These are phyloP conservation scores for Mycena citricolor DNA, from an alignment of 1,284 basidiomycete species.

Conservation along the genomic window DNA sequence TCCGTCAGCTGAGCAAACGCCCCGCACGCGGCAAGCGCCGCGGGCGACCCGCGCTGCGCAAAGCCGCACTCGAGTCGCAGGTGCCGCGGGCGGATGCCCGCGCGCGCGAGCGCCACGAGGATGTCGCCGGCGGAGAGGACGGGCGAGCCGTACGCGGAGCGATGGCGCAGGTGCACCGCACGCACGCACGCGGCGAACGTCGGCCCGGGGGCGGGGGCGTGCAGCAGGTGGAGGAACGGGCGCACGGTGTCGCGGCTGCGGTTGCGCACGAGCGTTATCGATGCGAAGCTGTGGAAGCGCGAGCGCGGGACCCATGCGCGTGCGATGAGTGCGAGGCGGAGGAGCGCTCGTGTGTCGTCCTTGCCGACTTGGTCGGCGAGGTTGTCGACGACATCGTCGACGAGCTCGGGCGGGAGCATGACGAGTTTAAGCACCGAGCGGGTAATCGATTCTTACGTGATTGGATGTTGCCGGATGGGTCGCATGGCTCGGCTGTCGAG, in stretches of 20 bases:
- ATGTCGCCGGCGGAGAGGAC: slow-evolving; percentile 16
- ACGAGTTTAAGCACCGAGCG: too few species aligned
- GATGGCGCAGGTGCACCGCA: slow-evolving; percentile 2
- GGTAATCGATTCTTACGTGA: too few species aligned
- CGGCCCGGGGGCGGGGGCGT: background rate
- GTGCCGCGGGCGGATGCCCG: slow-evolving; percentile 2
- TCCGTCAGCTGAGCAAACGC: too few species aligned
- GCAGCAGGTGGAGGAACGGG: slow-evolving; percentile 7
- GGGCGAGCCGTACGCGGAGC: slow-evolving; percentile 10
- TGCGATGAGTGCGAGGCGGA: slow-evolving; percentile 14
- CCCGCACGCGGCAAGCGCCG: too few species aligned
- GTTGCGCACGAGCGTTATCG: slow-evolving; percentile 2
- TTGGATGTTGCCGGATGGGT: too few species aligned
- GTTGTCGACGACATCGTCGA: too few species aligned
- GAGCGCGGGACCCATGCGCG: slow-evolving; percentile 11
- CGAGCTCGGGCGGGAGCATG: too few species aligned
- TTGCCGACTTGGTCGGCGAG: too few species aligned
- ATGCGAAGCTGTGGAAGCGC: slow-evolving; percentile 7
- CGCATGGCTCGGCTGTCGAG: too few species aligned
- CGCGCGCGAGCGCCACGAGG: background rate
- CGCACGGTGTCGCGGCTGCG: slow-evolving; percentile 8
- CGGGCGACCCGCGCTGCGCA: background rate
- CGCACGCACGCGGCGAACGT: slow-evolving; percentile 6
- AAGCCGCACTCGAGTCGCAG: slow-evolving; percentile 11
- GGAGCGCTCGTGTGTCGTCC: too few species aligned